These are phyloP conservation scores for Cyclocybe aegerita DNA, from an alignment of 768 basidiomycete species.

Conservation along the genomic window DNA sequence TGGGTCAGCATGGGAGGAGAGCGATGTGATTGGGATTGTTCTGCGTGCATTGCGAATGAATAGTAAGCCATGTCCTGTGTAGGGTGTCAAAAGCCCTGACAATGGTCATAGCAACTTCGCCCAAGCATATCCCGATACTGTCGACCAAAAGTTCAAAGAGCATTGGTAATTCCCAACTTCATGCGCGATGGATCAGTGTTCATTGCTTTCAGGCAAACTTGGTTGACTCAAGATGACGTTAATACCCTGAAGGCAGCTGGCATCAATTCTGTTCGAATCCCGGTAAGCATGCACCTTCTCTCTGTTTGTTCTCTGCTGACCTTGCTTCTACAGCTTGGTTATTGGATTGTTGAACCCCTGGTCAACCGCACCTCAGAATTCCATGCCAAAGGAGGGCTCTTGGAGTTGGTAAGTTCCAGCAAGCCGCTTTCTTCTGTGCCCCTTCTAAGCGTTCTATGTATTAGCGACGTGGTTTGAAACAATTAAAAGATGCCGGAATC, in stretches of 20 bases:
- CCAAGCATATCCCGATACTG: slow-evolving; percentile 55
- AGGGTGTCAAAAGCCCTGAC: neutral
- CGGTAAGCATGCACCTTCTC: slow-evolving; percentile 40
- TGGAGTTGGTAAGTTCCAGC: slow-evolving; percentile 49
- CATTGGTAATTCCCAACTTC: slow-evolving; percentile 53
- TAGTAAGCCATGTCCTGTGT: slow-evolving; percentile 42
- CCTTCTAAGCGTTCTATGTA: neutral
- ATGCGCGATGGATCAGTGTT: neutral
- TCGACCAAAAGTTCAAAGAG: slow-evolving; percentile 53
- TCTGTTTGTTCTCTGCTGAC: neutral
- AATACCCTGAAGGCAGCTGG: slow-evolving; percentile 48
- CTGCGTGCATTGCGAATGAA: slow-evolving; percentile 63
- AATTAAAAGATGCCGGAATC: slow-evolving; percentile 64
- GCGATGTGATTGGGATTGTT: slow-evolving; percentile 50
- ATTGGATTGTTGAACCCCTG: slow-evolving; percentile 77
- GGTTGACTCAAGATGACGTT: slow-evolving; percentile 71
- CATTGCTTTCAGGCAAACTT: slow-evolving; percentile 47
- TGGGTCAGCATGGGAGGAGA: slow-evolving; percentile 78
- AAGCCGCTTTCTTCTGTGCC: neutral
- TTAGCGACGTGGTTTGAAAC: slow-evolving; percentile 62
- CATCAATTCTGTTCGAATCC: slow-evolving; percentile 77
- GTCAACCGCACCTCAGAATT: slow-evolving; percentile 61
- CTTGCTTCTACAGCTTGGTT: slow-evolving; percentile 56
- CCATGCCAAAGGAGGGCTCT: slow-evolving; percentile 70
- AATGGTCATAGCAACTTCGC: slow-evolving; percentile 51